A percentile compares a stretch with the other conserved stretches of the same genome.
Evolutionary conservation across 257 asterid genomes (phyloP).

Genomic region (Parsonsia alboflavescens): DNA sequence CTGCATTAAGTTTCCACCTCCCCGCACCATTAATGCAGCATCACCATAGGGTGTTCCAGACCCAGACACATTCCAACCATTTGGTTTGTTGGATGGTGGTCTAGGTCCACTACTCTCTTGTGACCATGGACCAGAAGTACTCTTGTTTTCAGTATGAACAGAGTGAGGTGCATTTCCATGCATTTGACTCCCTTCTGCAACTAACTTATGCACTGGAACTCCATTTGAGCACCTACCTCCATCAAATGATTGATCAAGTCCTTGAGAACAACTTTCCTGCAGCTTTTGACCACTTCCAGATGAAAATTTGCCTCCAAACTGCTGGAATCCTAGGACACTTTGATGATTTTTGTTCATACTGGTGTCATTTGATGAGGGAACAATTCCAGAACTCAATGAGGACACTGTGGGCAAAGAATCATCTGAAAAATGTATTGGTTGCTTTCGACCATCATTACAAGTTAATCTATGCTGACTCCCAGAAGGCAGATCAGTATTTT

Average conservation of each 20-base stretch:
- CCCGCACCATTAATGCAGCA: constrained; percentile 27
- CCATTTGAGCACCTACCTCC: constrained; percentile 42
- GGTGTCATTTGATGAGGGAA: constrained; percentile 17
- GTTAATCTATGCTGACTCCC: constrained; percentile 33
- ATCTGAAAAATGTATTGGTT: constrained; percentile 26
- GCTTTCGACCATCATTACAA: constrained; percentile 36
- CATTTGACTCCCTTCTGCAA: constrained; percentile 32
- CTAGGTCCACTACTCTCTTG: constrained; percentile 35
- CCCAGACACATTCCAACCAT: constrained; percentile 48
- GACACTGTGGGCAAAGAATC: constrained; percentile 21
- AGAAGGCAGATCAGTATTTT: constrained; percentile 30
- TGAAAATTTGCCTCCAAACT: constrained; percentile 30
- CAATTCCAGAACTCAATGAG: constrained; percentile 23
- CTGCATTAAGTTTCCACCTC: constrained; percentile 34
- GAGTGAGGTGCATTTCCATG: constrained; percentile 40
- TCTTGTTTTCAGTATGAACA: constrained; percentile 35
- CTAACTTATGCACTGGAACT: constrained; percentile 28
- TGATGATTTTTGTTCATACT: constrained; percentile 17
- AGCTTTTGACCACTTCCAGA: constrained; percentile 25
- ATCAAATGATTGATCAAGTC: constrained; percentile 25
- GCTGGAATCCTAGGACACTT: constrained; percentile 29
- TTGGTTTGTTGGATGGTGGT: constrained; percentile 31
- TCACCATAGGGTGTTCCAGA: constrained; percentile 43
- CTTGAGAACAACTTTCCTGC: constrained; percentile 31
- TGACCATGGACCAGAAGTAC: constrained; percentile 32